These are phyloP conservation scores for Fusarium anguioides DNA, from an alignment of 2,329 filamentous ascomycete genomes.

Conservation along the genomic window DNA sequence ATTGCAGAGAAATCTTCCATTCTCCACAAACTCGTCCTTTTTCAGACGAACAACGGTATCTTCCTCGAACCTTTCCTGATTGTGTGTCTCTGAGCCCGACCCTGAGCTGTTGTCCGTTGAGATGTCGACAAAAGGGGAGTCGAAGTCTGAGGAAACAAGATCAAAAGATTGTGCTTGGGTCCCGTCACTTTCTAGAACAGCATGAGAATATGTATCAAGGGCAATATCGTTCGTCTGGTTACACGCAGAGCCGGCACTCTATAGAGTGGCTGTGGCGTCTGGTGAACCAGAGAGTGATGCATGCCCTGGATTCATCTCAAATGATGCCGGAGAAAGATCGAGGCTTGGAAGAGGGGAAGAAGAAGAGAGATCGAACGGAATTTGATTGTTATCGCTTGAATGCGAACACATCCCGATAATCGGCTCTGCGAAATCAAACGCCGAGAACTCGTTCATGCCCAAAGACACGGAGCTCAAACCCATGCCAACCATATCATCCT, in stretches of 20 bases:
- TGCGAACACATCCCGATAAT: conserved; percentile 1
- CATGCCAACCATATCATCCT: not conserved
- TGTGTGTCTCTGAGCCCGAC: not conserved
- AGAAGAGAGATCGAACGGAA: not conserved
- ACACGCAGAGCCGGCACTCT: conserved; percentile 19
- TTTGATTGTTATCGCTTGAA: not conserved
- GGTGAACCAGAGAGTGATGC: conserved; percentile 4
- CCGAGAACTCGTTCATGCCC: not conserved
- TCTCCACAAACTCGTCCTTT: conserved; percentile 24
- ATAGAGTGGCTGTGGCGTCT: conserved; percentile 20
- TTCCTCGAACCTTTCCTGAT: conserved; percentile 20
- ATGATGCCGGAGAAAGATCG: not conserved
- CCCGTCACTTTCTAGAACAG: not conserved
- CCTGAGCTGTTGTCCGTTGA: conserved; percentile 3
- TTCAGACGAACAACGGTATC: conserved; percentile 13
- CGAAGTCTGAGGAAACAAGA: not conserved
- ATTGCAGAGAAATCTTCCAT: conserved; percentile 32
- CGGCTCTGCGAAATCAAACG: not conserved
- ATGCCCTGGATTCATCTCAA: not conserved
- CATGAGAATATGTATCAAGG: not conserved
- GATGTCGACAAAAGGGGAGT: not conserved
- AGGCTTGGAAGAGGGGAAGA: not conserved
- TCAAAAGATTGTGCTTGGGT: not conserved
- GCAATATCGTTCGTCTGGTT: conserved; percentile 1
- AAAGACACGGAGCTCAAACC: not conserved